A percentile compares a stretch with the other conserved stretches of the same genome.
Conservation (phyloP, 2,329 filamentous ascomycete genomes). For the Claviceps maximensis region DNA sequence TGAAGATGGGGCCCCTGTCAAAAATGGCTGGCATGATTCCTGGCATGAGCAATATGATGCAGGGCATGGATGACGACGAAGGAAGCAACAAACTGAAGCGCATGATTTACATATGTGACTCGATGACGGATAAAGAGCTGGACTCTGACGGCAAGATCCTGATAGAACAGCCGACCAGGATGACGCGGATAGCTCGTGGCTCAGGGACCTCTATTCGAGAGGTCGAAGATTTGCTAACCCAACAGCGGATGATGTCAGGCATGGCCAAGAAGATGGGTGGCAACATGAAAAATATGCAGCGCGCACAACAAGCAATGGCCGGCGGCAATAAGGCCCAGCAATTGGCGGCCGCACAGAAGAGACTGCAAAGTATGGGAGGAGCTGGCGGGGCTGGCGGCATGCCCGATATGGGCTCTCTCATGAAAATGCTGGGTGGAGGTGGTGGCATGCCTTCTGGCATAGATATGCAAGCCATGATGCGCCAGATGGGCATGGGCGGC, state of each 20-base stretch:
- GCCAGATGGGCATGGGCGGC: conserved; percentile 49
- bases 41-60: conserved; percentile 84
- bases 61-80: conserved; percentile 93
- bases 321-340: conserved; percentile 87
- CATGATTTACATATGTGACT: conserved; percentile 99
- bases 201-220: conserved; percentile 78
- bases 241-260: conserved; percentile 96
- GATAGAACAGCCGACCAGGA: conserved; percentile 78
- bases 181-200: conserved; percentile 82
- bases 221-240: conserved; percentile 92
- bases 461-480: conserved; percentile 72
- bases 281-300: conserved; percentile 95
- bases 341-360: conserved; percentile 93
- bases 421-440: conserved; percentile 68
- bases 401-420: conserved; percentile 74
- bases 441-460: conserved; percentile 54
- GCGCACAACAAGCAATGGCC: conserved; percentile 79
- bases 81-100: conserved; percentile 86
- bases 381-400: conserved; percentile 52
- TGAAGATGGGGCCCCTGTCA: conserved; percentile 97
- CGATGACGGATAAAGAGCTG: conserved; percentile 92
- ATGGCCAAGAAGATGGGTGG: conserved; percentile 99
- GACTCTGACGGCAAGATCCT: conserved; percentile 93
- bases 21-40: conserved; percentile 99
- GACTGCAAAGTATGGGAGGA: conserved; percentile 84